Evolutionary conservation across 305 asterid genomes (phyloP).

Genomic region (Andrographis paniculata): DNA sequence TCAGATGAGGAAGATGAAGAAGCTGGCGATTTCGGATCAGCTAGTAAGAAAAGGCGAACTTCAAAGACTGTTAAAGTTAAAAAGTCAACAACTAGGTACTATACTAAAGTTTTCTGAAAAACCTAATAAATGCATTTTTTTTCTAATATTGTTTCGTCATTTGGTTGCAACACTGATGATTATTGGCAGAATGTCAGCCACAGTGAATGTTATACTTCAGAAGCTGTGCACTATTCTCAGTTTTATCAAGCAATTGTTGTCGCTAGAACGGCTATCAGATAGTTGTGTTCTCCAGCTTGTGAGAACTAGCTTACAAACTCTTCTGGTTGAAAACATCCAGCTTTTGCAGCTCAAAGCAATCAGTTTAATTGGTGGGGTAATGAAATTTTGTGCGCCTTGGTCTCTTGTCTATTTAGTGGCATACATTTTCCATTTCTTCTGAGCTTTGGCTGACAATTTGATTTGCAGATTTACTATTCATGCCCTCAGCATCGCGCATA

Average conservation of each 20-base stretch:
- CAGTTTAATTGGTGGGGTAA: slow-evolving; percentile 92
- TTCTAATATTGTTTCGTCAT: slow-evolving; percentile 13
- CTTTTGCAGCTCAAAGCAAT: slow-evolving; percentile 96
- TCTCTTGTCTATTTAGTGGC: slow-evolving; percentile 16
- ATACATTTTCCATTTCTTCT: slow-evolving; percentile 23
- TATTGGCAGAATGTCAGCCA: slow-evolving; percentile 54
- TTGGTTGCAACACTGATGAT: slow-evolving; percentile 15
- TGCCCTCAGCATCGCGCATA: slow-evolving; percentile 76
- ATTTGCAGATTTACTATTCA: slow-evolving; percentile 63
- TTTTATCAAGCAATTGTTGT: slow-evolving; percentile 75
- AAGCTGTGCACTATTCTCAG: slow-evolving; percentile 91
- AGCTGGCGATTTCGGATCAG: slow-evolving; percentile 63
- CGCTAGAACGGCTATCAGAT: slow-evolving; percentile 86
- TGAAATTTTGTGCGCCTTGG: slow-evolving; percentile 24
- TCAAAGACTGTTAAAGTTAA: slow-evolving; percentile 49
- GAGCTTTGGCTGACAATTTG: slow-evolving; percentile 13
- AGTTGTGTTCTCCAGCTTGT: slow-evolving; percentile 94
- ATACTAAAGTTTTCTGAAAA: not conserved
- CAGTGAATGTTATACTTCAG: slow-evolving; percentile 75
- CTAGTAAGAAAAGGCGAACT: slow-evolving; percentile 79
- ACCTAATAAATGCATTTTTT: not conserved
- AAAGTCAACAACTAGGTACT: slow-evolving; percentile 64
- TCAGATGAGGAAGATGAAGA: slow-evolving; percentile 85
- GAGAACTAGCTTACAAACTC: slow-evolving; percentile 81
- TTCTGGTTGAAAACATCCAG: slow-evolving; percentile 87